Percentiles rank a stretch among this genome's conserved stretches.
These are phyloP conservation scores for Colletotrichum higginsianum DNA, from an alignment of 2,329 filamentous ascomycete genomes.

Conservation along the genomic window DNA sequence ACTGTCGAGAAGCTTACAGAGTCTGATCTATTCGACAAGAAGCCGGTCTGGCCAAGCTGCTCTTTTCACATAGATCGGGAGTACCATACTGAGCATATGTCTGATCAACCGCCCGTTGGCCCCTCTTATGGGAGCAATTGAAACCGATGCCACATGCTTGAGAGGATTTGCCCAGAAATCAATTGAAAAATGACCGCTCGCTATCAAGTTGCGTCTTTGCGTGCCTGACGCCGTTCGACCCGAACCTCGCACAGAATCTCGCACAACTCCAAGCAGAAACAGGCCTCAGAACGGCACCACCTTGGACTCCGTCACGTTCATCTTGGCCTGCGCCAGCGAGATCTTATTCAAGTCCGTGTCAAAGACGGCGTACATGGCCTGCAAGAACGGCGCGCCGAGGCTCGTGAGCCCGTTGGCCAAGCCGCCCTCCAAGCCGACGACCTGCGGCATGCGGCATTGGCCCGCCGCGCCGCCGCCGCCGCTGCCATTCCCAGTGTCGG, in stretches of 20 bases:
- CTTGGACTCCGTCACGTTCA: conserved; percentile 19
- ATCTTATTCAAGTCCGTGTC: conserved; percentile 25
- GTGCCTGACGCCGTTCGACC: no score
- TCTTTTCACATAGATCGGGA: background rate
- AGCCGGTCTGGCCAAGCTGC: conserved; percentile 16
- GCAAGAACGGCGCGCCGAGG: conserved; percentile 16
- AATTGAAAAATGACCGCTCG: no score
- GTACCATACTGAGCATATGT: background rate
- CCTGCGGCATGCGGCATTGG: background rate
- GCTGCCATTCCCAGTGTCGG: background rate
- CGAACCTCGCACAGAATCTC: background rate
- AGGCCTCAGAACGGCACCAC: conserved; percentile 7
- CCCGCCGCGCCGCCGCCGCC: background rate
- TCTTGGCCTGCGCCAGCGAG: conserved; percentile 28
- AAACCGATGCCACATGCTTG: no score
- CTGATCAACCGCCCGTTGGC: background rate
- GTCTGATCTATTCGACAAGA: background rate
- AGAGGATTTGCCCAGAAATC: no score
- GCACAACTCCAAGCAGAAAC: background rate
- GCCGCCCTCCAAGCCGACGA: background rate
- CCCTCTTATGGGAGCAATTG: no score
- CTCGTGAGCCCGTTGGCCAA: background rate
- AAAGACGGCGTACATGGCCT: conserved; percentile 25
- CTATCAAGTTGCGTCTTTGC: no score
- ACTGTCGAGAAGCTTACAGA: background rate